A percentile compares a stretch with the other conserved stretches of the same genome.
Evolutionary conservation across 257 asterid genomes (phyloP).

Genomic region (Solanum tarijense): DNA sequence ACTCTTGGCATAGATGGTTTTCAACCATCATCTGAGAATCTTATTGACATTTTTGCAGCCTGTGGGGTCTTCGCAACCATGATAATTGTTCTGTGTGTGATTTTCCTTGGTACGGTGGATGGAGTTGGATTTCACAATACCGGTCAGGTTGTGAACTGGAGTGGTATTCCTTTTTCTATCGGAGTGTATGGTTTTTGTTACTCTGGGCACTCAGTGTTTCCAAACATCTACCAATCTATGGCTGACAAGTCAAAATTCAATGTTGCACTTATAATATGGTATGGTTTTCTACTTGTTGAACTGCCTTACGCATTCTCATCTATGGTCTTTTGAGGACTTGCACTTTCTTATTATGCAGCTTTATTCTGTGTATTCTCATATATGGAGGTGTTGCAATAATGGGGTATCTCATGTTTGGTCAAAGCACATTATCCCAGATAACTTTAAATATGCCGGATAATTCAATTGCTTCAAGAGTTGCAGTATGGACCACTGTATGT

Average conservation of each 20-base stretch:
- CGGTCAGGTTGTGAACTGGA: constrained; percentile 46
- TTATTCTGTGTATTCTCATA: constrained; percentile 40
- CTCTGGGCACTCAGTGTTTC: constrained; percentile 81
- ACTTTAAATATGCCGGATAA: constrained; percentile 64
- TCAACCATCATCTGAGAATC: neutral
- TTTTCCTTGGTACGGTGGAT: constrained; percentile 38
- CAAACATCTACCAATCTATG: constrained; percentile 90
- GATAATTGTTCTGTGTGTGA: constrained; percentile 38
- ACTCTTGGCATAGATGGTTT: neutral
- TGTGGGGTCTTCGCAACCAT: constrained; percentile 64
- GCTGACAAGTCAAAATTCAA: constrained; percentile 74
- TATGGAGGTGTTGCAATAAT: constrained; percentile 64
- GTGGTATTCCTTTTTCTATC: constrained; percentile 67
- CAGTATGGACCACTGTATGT: constrained; percentile 79
- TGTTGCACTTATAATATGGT: constrained; percentile 55
- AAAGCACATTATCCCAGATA: constrained; percentile 58
- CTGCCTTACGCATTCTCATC: neutral
- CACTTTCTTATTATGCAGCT: constrained; percentile 34
- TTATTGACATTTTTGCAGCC: constrained; percentile 32
- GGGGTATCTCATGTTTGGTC: constrained; percentile 81
- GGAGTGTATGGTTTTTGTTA: constrained; percentile 81
- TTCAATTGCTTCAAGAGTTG: constrained; percentile 48
- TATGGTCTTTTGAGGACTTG: neutral
- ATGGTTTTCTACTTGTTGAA: neutral
- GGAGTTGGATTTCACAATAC: constrained; percentile 38